Evolutionary conservation across 441 rosid genomes (phyloP).

Genomic region (Erodium chrysanthum): DNA sequence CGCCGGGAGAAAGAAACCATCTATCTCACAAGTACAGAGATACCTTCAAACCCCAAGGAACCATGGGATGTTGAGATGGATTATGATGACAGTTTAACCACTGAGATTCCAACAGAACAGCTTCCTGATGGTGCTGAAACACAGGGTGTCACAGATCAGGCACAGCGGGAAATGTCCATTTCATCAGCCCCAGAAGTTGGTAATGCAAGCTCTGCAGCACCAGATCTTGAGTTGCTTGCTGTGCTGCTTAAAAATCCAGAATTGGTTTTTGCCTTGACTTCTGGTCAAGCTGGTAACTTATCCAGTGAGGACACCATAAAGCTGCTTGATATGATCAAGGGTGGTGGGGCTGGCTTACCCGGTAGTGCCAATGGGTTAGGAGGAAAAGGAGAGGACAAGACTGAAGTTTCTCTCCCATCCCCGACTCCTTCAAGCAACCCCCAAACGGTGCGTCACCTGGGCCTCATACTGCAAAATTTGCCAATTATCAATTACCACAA

Average conservation of each 20-base stretch:
- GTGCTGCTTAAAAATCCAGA: slow-evolving; percentile 83
- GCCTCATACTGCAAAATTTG: slow-evolving; percentile 27
- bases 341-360: slow-evolving; percentile 41
- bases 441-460: slow-evolving; percentile 83
- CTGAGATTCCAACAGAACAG: slow-evolving; percentile 76
- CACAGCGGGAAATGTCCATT: slow-evolving; percentile 23
- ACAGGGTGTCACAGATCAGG: slow-evolving; percentile 2
- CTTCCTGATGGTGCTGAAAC: slow-evolving; percentile 61
- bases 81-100: slow-evolving; percentile 80
- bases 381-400: slow-evolving; percentile 51
- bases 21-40: slow-evolving; percentile 39
- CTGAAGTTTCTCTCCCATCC: slow-evolving; percentile 93
- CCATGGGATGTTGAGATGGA: slow-evolving; percentile 98
- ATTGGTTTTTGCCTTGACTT: slow-evolving; percentile 79
- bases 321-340: slow-evolving; percentile 85
- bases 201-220: slow-evolving; percentile 38
- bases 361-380: slow-evolving; percentile 28
- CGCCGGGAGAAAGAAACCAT: slow-evolving; percentile 76
- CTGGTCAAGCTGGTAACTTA: slow-evolving; percentile 60
- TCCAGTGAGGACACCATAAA: slow-evolving; percentile 62
- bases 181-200: slow-evolving; percentile 25
- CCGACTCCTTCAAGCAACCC: slow-evolving; percentile 86
- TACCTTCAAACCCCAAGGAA: slow-evolving; percentile 81
- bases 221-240: slow-evolving; percentile 91
- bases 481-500: slow-evolving; percentile 14